Conservation (phyloP, 1,284 basidiomycete genomes). For the Puccinia sorghi region DNA sequence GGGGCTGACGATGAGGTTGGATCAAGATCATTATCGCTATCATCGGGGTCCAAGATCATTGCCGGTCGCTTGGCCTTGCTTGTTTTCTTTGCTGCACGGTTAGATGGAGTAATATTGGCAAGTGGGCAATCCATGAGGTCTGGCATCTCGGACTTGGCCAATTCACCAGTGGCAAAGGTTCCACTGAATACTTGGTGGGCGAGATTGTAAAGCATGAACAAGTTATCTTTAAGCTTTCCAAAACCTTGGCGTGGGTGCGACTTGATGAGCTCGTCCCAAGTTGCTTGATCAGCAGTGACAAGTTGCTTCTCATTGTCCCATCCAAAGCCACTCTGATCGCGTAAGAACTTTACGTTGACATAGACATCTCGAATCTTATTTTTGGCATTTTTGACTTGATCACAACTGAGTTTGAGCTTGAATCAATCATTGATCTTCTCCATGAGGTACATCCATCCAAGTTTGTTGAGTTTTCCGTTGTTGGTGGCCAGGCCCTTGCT, state of each 20-base stretch:
- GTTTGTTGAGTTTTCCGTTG: slow-evolving; percentile 7
- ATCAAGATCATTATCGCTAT: slow-evolving; percentile 2
- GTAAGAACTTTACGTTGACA: slow-evolving; percentile 1
- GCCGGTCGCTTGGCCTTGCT: background rate
- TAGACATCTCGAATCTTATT: background rate
- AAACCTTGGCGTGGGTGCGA: background rate
- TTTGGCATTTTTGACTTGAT: slow-evolving; percentile 13
- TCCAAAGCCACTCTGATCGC: slow-evolving; percentile 9
- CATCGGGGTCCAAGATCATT: slow-evolving; percentile 5
- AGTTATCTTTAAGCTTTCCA: slow-evolving; percentile 1
- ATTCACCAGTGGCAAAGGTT: background rate
- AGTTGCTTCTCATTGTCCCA: too few relatives aligned
- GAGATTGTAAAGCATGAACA: background rate
- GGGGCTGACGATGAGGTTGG: background rate
- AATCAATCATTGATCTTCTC: background rate
- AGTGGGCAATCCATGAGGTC: background rate
- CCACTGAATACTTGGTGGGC: slow-evolving; percentile 16
- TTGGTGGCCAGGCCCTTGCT: background rate
- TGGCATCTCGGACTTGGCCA: background rate
- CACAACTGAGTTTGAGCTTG: background rate
- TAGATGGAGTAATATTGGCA: background rate
- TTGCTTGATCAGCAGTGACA: too few relatives aligned
- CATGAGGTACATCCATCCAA: background rate
- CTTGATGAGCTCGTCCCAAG: background rate
- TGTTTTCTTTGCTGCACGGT: background rate